phyloP scores from a whole-genome alignment of 2,329 filamentous ascomycete species.

The Xenoacremonium recifei region DNA sequence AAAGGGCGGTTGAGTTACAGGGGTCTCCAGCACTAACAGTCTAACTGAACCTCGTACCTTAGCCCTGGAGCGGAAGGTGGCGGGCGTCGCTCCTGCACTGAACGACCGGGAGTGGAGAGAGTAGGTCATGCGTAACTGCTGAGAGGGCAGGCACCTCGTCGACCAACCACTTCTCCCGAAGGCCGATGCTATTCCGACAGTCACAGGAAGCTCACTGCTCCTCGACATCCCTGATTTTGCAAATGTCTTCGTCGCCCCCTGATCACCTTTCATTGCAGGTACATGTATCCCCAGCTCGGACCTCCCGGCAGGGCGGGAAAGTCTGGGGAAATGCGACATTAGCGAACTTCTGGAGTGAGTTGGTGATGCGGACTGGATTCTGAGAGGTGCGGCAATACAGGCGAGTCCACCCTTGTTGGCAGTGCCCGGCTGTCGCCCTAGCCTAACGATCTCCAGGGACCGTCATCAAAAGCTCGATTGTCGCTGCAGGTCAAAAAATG shows the following conservation, averaged over 20 bases:
- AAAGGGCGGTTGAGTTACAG: constrained; percentile 10
- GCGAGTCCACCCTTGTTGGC: not conserved
- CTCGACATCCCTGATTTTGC: no score
- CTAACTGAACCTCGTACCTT: not conserved
- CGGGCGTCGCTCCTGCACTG: no score
- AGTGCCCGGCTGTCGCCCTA: no score
- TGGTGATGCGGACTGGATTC: constrained; percentile 20
- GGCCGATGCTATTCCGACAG: not conserved
- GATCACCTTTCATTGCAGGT: no score
- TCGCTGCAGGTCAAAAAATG: no score
- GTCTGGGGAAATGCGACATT: constrained; percentile 11
- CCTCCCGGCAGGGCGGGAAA: constrained; percentile 9
- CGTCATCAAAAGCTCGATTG: no score
- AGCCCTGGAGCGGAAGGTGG: not conserved
- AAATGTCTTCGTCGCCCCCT: no score
- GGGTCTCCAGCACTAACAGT: constrained; percentile 5
- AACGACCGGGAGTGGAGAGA: not conserved
- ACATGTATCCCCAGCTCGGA: not conserved
- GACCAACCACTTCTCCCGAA: constrained; percentile 1
- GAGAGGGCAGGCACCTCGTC: not conserved
- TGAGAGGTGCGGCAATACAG: constrained; percentile 24
- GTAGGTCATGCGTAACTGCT: no score
- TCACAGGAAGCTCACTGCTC: no score
- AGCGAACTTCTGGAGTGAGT: constrained; percentile 12
- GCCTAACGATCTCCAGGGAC: no score